Evolutionary conservation across 371 early-diverging fungal species (phyloP).

Genomic region (Saksenaea oblongispora): DNA sequence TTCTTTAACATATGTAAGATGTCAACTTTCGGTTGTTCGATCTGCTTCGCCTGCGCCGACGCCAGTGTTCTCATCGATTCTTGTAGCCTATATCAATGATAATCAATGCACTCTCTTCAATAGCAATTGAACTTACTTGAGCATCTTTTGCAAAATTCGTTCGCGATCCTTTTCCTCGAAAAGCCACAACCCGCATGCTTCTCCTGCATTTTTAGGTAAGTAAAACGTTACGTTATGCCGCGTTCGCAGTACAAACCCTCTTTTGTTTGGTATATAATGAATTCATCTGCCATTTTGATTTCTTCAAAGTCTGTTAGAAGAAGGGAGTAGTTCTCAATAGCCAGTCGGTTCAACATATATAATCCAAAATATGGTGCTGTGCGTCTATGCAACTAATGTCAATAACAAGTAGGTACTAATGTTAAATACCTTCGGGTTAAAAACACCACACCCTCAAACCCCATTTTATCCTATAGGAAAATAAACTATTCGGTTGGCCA

Average conservation of each 20-base stretch:
- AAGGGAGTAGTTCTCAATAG: conserved; percentile 62
- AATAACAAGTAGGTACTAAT: neutral
- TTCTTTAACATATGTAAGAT: conserved; percentile 33
- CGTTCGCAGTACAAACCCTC: conserved; percentile 48
- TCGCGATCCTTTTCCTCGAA: conserved; percentile 69
- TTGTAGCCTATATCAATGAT: conserved; percentile 16
- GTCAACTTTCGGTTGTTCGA: conserved; percentile 17
- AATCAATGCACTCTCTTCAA: neutral
- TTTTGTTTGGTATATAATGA: conserved; percentile 66
- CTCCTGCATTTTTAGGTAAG: conserved; percentile 17
- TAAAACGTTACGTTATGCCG: neutral
- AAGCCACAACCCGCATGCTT: conserved; percentile 76
- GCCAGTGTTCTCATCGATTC: conserved; percentile 32
- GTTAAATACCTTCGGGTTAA: conserved; percentile 50
- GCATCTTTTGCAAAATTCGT: conserved; percentile 58
- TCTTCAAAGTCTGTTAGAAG: conserved; percentile 62
- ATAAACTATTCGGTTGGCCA: neutral
- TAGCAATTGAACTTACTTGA: conserved; percentile 41
- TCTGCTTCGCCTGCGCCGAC: conserved; percentile 9
- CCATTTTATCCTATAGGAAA: conserved; percentile 61
- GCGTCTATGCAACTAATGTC: conserved; percentile 21
- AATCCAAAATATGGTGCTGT: conserved; percentile 57
- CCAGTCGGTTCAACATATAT: conserved; percentile 71
- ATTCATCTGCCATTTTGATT: conserved; percentile 64
- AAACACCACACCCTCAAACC: conserved; percentile 71